These are phyloP conservation scores for Leavenworthia alabamica DNA, from an alignment of 345 rosid genomes.

Conservation along the genomic window DNA sequence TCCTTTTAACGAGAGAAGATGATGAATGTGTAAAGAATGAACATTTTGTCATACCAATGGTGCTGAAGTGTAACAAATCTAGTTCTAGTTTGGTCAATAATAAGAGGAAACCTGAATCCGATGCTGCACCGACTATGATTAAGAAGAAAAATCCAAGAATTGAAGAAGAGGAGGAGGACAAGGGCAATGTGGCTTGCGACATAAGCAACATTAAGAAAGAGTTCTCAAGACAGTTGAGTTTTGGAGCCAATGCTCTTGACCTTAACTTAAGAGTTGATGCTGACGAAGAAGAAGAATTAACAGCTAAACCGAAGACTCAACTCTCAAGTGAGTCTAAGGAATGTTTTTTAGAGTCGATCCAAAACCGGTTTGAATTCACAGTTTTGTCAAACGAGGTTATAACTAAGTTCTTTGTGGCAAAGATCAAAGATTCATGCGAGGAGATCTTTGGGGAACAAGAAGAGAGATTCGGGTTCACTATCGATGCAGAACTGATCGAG, in stretches of 20 bases:
- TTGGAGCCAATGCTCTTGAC: slow-evolving; percentile 48
- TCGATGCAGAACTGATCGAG: slow-evolving; percentile 49
- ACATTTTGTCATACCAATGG: slow-evolving; percentile 48
- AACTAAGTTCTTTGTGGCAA: slow-evolving; percentile 35
- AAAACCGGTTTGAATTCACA: slow-evolving; percentile 45
- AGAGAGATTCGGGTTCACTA: slow-evolving; percentile 35
- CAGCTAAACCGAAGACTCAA: neutral
- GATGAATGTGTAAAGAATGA: slow-evolving; percentile 23
- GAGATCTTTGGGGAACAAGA: slow-evolving; percentile 42
- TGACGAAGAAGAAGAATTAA: slow-evolving; percentile 23
- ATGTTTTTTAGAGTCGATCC: slow-evolving; percentile 44
- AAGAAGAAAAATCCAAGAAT: slow-evolving; percentile 41
- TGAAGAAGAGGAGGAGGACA: slow-evolving; percentile 36
- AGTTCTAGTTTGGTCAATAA: slow-evolving; percentile 20
- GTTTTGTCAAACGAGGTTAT: slow-evolving; percentile 29
- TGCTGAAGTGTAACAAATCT: slow-evolving; percentile 38
- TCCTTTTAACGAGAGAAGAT: slow-evolving; percentile 50
- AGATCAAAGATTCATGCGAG: slow-evolving; percentile 35
- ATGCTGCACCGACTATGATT: slow-evolving; percentile 12
- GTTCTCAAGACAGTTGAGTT: slow-evolving; percentile 53
- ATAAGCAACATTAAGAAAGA: slow-evolving; percentile 35
- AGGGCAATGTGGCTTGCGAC: slow-evolving; percentile 14
- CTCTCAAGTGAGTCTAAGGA: slow-evolving; percentile 13
- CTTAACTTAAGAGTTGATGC: slow-evolving; percentile 54
- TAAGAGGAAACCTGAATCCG: slow-evolving; percentile 60